Base-by-base conservation (phyloP, 163 green algal genomes). In the Chloromonas sp. region DNA sequence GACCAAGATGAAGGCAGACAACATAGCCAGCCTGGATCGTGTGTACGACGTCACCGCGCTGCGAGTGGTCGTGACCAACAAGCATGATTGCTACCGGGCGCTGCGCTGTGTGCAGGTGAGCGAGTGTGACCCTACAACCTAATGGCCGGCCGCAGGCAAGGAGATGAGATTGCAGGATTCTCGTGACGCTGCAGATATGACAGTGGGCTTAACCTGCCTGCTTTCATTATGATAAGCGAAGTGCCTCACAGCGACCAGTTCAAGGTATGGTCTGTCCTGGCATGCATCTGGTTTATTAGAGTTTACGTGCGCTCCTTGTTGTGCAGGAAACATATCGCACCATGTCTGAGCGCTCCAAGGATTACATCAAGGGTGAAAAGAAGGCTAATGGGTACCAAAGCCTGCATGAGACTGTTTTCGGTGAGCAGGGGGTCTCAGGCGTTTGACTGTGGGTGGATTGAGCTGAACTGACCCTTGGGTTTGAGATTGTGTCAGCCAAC, bases 371-470 rank as follows among this genome's bases (percentile, higher is more conserved):
- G 3, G 85, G 85, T 58, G 85, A 87, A 70, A 93, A 93, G 80
- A 99, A 99, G 91, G 71, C 83, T 58, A 99, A 98, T 86, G 96
- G 95, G 60, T 99, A 98, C 91, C 93, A 90, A 77, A 95, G 89
- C n/a, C 87, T 97, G 85, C 96, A 98, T 86, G 95, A 95, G 8
- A 95, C 97, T 1, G 90, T 98, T 36, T 82, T 86, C 15, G 92
- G 86, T 57, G 88, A 58, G 79, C 58, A 58, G 36, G 36, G 36
- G 36, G 36, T 36, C 11, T 2, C 11, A 76, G 70, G 8, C 13
- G 70, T 76, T 13, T 76, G 70, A 76, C 8, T n/a, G 70, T 76
- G 70, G 70, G 13, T n/a, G 70, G 70, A 8, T 76, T 76, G 70
- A 13, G 70, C 13, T 76, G 70, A 76, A 13, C 70, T 76, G 8